Evolutionary conservation across 805 yeast genomes (phyloP), one percentile per base, ranked within the genome.

Genomic region (Yamadazyma sp.): DNA sequence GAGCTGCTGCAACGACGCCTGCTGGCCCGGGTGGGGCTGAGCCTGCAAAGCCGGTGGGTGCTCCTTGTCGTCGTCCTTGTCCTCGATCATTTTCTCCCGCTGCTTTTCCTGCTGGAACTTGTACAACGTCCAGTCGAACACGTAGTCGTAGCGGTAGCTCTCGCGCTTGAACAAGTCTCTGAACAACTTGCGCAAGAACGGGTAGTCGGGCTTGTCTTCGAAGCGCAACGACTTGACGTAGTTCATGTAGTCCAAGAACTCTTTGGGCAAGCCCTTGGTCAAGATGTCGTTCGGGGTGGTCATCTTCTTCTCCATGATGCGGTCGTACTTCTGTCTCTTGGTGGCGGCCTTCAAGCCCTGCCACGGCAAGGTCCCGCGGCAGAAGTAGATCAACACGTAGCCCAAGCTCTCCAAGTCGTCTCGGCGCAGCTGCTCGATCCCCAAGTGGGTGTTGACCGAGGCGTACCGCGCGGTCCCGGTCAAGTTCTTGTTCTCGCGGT

Each of bases 401-500:
- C 96, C 98, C 55, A 91, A 75, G 45, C 93, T 82, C 67, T 93
- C 99, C 53, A 91, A 75, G 62, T 91, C 99, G 64, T 91, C 99
- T 61, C 99, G 80, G 70, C 99, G 81, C 52, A 89, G 81, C 67
- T 91, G 99, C 62, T 91, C 99, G 51, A 91, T 85, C 39, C 99
- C 99, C 60, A 93, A 71, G 66, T 91, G 99, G 23, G 99, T 91
- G 64, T 90, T 91, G 51, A 93, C 83, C 42, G 89, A 78, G 35
- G 97, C 97, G 62, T 91, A 93, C 57, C 99, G 80, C 12, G 98
- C 98, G 17, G 99, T 91, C 56, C 99, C 99, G 11, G 97, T 91
- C 54, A 91, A 77, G 55, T 91, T 89, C 65, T 93, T 91, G 66
- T 91, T 90, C 68, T 91, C 98, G 49, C 96, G 78, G 65, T 91